Evolutionary conservation across 305 asterid genomes (phyloP).

Genomic region (Fraxinus greggii): DNA sequence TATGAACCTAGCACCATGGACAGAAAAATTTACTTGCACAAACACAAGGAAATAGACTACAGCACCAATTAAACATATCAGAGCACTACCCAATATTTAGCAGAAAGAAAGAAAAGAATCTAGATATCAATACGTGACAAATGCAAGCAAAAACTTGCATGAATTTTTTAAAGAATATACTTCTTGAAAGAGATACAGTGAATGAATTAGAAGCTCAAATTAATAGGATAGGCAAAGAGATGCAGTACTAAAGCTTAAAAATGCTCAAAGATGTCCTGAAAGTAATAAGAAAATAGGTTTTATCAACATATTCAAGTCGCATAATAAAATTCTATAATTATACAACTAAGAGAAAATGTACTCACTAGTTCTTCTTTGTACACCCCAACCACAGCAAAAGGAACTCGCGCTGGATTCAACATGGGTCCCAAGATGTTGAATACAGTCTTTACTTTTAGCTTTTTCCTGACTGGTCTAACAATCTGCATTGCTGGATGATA

Average conservation of each 20-base stretch:
- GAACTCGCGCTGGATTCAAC: constrained; percentile 92
- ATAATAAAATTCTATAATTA: background rate
- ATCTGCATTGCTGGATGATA: constrained; percentile 94
- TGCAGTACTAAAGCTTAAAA: background rate
- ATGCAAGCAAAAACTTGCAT: background rate
- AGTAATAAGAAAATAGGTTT: background rate
- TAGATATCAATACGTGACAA: background rate
- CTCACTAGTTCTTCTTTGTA: constrained; percentile 74
- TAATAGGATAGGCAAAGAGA: background rate
- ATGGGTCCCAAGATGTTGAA: constrained; percentile 92
- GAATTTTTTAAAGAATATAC: background rate
- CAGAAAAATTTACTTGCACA: constrained; percentile 3
- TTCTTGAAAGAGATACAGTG: background rate
- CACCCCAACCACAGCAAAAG: constrained; percentile 88
- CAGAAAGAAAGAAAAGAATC: background rate
- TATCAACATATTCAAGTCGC: constrained; percentile 10
- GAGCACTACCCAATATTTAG: background rate
- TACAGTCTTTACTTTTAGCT: constrained; percentile 80
- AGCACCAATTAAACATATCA: background rate
- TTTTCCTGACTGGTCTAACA: constrained; percentile 77
- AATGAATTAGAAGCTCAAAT: background rate
- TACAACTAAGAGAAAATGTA: constrained; percentile 14
- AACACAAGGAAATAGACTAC: constrained; percentile 1
- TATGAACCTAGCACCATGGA: constrained; percentile 53
- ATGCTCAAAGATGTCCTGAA: constrained; percentile 1